These are phyloP conservation scores for Boletus sensibilis DNA, from an alignment of 768 basidiomycete species.

Conservation along the genomic window DNA sequence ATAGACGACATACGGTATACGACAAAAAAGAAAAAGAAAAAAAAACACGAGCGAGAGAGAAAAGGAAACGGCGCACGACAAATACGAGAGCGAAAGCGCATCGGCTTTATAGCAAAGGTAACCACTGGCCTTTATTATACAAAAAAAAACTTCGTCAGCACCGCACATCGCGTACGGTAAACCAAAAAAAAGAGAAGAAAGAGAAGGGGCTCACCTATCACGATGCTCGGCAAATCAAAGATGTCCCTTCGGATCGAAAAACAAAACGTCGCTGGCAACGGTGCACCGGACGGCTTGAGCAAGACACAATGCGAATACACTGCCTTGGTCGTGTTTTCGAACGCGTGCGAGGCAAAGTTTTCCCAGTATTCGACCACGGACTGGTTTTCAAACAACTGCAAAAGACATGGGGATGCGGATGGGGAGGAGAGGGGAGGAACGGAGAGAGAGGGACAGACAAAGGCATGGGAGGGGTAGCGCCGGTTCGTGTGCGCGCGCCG, in stretches of 20 bases:
- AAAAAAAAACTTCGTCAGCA: background rate
- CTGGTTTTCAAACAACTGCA: conserved; percentile 89
- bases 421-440: background rate
- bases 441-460: background rate
- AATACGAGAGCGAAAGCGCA: background rate
- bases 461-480: conserved; percentile 1
- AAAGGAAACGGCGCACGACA: background rate
- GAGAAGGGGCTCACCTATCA: conserved; percentile 60
- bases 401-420: background rate
- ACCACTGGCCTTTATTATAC: conserved; percentile 69
- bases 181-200: background rate
- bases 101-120: conserved; percentile 62
- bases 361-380: conserved; percentile 97
- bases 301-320: conserved; percentile 92
- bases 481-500: conserved; percentile 10
- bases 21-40: background rate
- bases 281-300: conserved; percentile 79
- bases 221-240: conserved; percentile 85
- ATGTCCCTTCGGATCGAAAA: conserved; percentile 93
- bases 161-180: background rate
- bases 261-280: conserved; percentile 91
- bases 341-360: conserved; percentile 94
- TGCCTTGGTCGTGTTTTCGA: conserved; percentile 95
- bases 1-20: conserved; percentile 11
- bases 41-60: background rate